Evolutionary conservation across 2,329 filamentous ascomycete species (phyloP), one percentile per base, ranked within the genome.

Genomic region (Talaromyces atroroseus): DNA sequence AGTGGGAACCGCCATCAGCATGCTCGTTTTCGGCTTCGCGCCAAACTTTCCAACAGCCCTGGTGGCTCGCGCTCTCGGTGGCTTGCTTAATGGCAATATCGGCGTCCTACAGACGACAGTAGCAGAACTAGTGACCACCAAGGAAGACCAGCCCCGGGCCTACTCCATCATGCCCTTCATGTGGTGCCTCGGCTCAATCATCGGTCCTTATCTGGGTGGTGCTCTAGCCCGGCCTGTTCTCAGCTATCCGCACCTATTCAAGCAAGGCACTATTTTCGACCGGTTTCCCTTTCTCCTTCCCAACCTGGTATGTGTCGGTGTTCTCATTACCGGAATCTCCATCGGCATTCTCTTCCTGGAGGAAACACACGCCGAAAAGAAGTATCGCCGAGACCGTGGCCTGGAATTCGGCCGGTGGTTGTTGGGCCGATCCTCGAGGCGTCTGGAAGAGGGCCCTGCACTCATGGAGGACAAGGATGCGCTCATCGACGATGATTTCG

Each of bases 121-220:
- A 38, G 90, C 90, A 18, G 94, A 99, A 72, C 81, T 99, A 59
- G 88, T 97, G 24, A 96, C 90, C 3, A 87, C 89, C 59, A 95
- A 96, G 74, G 88, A 92, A 71, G 91, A 97, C 70, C 92, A 97
- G 72, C 88, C 92, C 63, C 89, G 90, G 65, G 94, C 92, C 50
- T 99, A 95, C 75, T 90, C 92, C 12, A 92, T 97, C 64, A 96
- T 99, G 91, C 94, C 94, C 6, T 90, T 96, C 70, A 90, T 97
- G 24, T 99, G 94, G 94, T 96, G 92, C 69, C 81, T 99, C 67
- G 94, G 94, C 80, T 96, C 92, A 26, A 96, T 97, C 65, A 80
- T 96, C 63, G 94, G 94, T 34, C 92, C 92, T 49, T 88, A 89
- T 69, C 88, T 97, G 68, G 94, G 94, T 67, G 94, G 94, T 65